Conservation (phyloP, 2,329 filamentous ascomycete species). For the Aspergillus amoenus region DNA sequence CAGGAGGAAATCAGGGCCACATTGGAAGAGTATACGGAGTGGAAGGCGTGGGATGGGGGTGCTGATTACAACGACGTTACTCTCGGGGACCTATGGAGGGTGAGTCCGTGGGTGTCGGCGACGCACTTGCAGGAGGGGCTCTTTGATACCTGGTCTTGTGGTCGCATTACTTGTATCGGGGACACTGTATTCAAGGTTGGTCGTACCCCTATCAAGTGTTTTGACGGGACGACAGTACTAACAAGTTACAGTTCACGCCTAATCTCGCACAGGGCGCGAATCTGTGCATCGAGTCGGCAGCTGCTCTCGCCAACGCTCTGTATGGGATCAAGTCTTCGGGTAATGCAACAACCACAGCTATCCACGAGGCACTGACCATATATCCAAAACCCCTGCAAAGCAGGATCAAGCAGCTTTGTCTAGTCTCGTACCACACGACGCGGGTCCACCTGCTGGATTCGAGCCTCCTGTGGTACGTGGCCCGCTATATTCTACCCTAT, state of each 20-base stretch:
- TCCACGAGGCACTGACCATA: too few relatives aligned
- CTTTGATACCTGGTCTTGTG: neutral
- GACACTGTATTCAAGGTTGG: neutral
- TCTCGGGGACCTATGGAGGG: neutral
- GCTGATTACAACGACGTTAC: neutral
- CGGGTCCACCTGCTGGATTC: too few relatives aligned
- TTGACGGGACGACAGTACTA: neutral
- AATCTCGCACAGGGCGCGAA: slow-evolving; percentile 17
- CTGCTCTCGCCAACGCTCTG: slow-evolving; percentile 7
- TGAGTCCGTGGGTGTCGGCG: neutral
- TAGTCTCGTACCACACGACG: too few relatives aligned
- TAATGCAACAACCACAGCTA: neutral
- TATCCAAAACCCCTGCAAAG: too few relatives aligned
- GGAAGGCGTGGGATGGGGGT: neutral
- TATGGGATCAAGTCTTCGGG: neutral
- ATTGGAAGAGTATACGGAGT: neutral
- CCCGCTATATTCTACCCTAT: too few relatives aligned
- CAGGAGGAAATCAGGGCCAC: neutral
- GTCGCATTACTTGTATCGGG: neutral
- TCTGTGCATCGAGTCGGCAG: slow-evolving; percentile 12
- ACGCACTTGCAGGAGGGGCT: neutral
- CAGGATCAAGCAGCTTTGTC: too few relatives aligned
- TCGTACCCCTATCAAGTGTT: too few relatives aligned
- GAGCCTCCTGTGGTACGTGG: too few relatives aligned
- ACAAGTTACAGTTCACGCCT: slow-evolving; percentile 12